Evolutionary conservation across 176 grass and related monocot species (phyloP).

Genomic region (Triticum aestivum): IWGSC_CS_RefSeq_v2.1 NC_057798.1:180782655-180783154

Average conservation of each 20-base stretch:
- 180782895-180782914: neutral
- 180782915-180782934: neutral
- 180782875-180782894: conserved; percentile 79
- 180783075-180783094: conserved; percentile 61
- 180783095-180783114: neutral
- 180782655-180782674: conserved; percentile 60
- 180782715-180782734: neutral
- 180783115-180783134: neutral
- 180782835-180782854: conserved; percentile 71
- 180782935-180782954: neutral
- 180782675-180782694: neutral
- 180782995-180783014: conserved; percentile 28
- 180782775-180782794: conserved; percentile 40
- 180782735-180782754: conserved; percentile 20
- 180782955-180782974: neutral
- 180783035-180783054: conserved; percentile 77
- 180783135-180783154: neutral
- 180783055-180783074: conserved; percentile 93
- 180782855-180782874: conserved; percentile 46
- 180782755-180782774: conserved; percentile 61
- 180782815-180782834: conserved; percentile 92
- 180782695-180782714: neutral
- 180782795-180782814: conserved; percentile 70
- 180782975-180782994: neutral
- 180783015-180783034: conserved; percentile 63